These are phyloP conservation scores for Cytospora piceicola DNA, from an alignment of 2,329 filamentous ascomycete genomes.

Conservation along the genomic window DNA sequence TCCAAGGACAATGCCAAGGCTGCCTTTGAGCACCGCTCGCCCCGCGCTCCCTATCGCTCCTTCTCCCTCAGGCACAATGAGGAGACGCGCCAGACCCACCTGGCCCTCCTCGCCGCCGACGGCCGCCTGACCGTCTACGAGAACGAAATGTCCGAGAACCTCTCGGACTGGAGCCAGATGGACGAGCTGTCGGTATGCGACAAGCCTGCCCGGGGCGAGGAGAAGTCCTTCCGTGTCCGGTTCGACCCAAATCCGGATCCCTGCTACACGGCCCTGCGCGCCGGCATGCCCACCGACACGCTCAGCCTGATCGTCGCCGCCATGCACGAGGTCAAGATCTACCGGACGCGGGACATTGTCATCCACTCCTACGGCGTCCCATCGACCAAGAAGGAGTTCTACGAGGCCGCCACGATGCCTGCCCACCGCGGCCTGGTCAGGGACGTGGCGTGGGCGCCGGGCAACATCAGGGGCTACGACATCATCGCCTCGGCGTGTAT, in stretches of 20 bases:
- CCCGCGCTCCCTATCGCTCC: constrained; percentile 72
- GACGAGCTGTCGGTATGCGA: constrained; percentile 77
- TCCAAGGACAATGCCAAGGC: constrained; percentile 49
- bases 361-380: constrained; percentile 55
- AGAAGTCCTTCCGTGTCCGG: constrained; percentile 81
- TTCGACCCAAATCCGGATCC: constrained; percentile 89
- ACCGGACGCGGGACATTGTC: constrained; percentile 69
- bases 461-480: constrained; percentile 88
- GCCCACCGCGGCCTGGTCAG: constrained; percentile 78
- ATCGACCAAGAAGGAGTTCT: constrained; percentile 75
- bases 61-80: constrained; percentile 85
- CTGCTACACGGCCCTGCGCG: constrained; percentile 74
- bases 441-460: constrained; percentile 90
- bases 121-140: constrained; percentile 81
- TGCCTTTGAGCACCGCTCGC: constrained; percentile 61
- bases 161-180: constrained; percentile 74
- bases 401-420: constrained; percentile 76
- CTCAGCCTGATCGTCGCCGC: constrained; percentile 83
- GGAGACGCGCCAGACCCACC: constrained; percentile 77
- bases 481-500: constrained; percentile 90
- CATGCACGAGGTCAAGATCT: constrained; percentile 82
- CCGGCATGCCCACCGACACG: constrained; percentile 79
- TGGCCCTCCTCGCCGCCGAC: constrained; percentile 83
- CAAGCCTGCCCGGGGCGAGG: constrained; percentile 76
- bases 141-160: constrained; percentile 80